Conservation (phyloP, 257 asterid species). For the Gentiana dahurica region DNA sequence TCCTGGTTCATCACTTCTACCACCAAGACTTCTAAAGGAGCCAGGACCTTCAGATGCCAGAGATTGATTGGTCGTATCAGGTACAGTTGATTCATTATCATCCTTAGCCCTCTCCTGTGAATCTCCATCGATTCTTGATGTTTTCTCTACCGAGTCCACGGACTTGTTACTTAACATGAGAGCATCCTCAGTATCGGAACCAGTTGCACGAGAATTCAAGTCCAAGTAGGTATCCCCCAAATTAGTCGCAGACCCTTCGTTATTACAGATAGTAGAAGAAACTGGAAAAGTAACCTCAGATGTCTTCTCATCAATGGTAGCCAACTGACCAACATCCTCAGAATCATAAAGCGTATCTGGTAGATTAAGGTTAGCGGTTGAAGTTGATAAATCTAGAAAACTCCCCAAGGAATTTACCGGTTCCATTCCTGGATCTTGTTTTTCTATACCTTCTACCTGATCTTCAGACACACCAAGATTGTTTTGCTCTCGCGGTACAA, state of each 20-base stretch:
- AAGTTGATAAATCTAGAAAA: constrained; percentile 22
- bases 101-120: constrained; percentile 31
- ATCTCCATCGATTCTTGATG: constrained; percentile 30
- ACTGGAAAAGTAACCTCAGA: constrained; percentile 30
- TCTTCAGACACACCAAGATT: constrained; percentile 27
- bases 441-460: constrained; percentile 24
- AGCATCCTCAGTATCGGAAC: constrained; percentile 30
- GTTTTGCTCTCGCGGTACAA: constrained; percentile 22
- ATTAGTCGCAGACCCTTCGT: constrained; percentile 20
- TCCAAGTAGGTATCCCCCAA: constrained; percentile 20
- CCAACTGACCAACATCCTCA: constrained; percentile 26
- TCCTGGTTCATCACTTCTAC: constrained; percentile 64
- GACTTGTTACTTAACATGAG: constrained; percentile 19
- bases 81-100: constrained; percentile 33
- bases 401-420: constrained; percentile 28
- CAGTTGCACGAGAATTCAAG: constrained; percentile 17
- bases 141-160: constrained; percentile 35
- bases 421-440: constrained; percentile 26
- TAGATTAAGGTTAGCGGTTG: constrained; percentile 33
- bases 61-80: constrained; percentile 37
- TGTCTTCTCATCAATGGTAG: constrained; percentile 40
- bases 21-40: constrained; percentile 64
- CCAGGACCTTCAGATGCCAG: constrained; percentile 63
- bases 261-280: constrained; percentile 15
- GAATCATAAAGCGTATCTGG: constrained; percentile 54